Conservation (phyloP, 2,329 filamentous ascomycete genomes). For the Fusarium floridanum region DNA sequence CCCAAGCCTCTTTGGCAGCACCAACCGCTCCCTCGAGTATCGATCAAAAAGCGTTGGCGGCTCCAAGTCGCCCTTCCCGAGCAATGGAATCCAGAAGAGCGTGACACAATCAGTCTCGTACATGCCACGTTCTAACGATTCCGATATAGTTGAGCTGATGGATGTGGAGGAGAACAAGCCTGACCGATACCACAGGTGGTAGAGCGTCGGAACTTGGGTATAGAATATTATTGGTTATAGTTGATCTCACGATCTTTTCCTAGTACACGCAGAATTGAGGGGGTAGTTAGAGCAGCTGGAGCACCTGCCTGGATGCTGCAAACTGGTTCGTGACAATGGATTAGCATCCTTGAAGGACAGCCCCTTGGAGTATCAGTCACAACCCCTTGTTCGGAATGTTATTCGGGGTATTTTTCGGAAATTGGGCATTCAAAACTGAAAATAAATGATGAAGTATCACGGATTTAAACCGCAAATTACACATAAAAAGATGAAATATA, state of each 20-base stretch:
- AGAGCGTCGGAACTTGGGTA: background rate
- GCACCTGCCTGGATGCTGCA: background rate
- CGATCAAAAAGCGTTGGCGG: background rate
- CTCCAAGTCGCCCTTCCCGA: background rate
- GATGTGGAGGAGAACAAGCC: conserved; percentile 6
- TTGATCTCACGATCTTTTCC: background rate
- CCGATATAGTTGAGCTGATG: conserved; percentile 2
- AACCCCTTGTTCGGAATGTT: background rate
- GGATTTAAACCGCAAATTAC: background rate
- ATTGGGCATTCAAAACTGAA: background rate
- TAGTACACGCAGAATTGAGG: background rate
- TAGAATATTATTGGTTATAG: background rate
- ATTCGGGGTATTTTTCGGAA: background rate
- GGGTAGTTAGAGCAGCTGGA: background rate
- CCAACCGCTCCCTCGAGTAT: conserved; percentile 6
- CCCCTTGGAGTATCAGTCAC: background rate
- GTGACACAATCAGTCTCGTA: conserved; percentile 2
- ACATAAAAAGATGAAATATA: background rate
- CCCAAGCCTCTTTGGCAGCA: conserved; percentile 4
- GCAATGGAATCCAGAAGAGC: background rate
- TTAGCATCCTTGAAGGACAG: background rate
- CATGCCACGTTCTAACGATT: conserved; percentile 4
- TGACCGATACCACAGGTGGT: conserved; percentile 1
- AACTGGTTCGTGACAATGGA: background rate
- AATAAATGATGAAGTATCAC: no score